A percentile compares a stretch with the other conserved stretches of the same genome.
Evolutionary conservation across 2,329 filamentous ascomycete species (phyloP).

Genomic region (Aspergillus niger): DNA sequence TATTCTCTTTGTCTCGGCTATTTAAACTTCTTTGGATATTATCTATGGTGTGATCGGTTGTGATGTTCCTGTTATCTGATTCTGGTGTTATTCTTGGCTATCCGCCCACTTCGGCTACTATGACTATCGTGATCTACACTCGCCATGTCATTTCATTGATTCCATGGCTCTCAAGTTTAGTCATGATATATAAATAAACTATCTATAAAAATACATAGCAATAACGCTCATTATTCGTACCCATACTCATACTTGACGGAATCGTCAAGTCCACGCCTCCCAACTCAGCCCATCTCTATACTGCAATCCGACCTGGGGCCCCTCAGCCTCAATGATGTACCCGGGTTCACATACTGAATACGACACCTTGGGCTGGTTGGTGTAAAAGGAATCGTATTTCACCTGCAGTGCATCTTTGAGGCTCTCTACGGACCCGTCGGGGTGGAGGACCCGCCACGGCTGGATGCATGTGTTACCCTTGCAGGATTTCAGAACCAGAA

Average conservation of each 20-base stretch:
- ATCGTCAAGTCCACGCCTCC: slow-evolving; percentile 18
- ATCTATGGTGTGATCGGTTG: neutral
- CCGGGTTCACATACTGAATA: slow-evolving; percentile 40
- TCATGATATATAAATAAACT: neutral
- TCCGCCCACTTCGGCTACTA: too few species aligned
- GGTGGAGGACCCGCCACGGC: slow-evolving; percentile 43
- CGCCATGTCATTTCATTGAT: too few species aligned
- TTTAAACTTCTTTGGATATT: neutral
- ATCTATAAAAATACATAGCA: neutral
- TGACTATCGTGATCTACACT: too few species aligned
- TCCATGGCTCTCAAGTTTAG: neutral
- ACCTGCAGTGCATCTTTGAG: slow-evolving; percentile 36
- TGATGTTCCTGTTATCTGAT: neutral
- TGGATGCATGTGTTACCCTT: slow-evolving; percentile 37
- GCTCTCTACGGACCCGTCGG: slow-evolving; percentile 29
- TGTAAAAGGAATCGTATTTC: slow-evolving; percentile 38
- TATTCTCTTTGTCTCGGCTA: neutral
- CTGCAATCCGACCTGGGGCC: slow-evolving; percentile 28
- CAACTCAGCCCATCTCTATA: slow-evolving; percentile 21
- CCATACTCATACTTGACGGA: too few species aligned
- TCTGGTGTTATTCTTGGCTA: neutral
- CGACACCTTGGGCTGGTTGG: slow-evolving; percentile 32
- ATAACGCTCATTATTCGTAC: neutral
- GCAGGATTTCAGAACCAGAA: slow-evolving; percentile 25
- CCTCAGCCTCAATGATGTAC: slow-evolving; percentile 41